Base-by-base conservation (phyloP, 2,329 filamentous ascomycete species). In the Pseudogymnoascus sp. region DNA sequence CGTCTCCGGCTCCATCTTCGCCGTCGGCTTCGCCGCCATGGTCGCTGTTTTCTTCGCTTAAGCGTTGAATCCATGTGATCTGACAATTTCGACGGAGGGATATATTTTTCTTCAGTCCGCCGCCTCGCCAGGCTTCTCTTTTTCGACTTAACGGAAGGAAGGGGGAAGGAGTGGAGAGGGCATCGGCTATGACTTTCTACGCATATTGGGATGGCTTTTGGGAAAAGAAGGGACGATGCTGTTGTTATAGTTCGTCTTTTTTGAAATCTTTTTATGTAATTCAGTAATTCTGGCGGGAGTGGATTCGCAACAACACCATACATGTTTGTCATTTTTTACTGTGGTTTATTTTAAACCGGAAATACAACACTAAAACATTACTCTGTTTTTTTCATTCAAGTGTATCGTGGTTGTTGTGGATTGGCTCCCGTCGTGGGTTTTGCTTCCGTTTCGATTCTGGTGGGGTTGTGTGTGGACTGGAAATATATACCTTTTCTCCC, bases 31-130 rank as follows among this genome's bases (percentile, higher is more conserved):
- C 64, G 63, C 63, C 58, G 67, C 66, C 63, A 39, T 67, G 59
- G 65, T 68, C 61, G 67, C 69, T 65, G 65, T 72, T 66, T 59
- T 73, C 65, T 64, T 74, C 68, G 69, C 67, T 66, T 72, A 72
- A 72, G 66, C 68, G 65, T 64, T 65, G n/a, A n/a, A n/a, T n/a
- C n/a, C n/a, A n/a, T n/a, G n/a, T 5, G 35, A 37, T 39, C 21
- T 42, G 15, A 10, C 18, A n/a, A n/a, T n/a, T 42, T 42, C 39
- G 39, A 42, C 15, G 36, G 37, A 40, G 37, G 37, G 37, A 40
- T 40, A 13, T 40, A n/a, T n/a, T 21, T 40, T 40, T 40, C 37
- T 40, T 52, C 42, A 52, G 42, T 52, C 42, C 42, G 42, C 42
- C 42, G 42, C 42, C 42, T 52, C 42, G 42, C 42, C 12, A 13